These are phyloP conservation scores for Malus asiatica DNA, from an alignment of 306 rosid genomes.

Conservation along the genomic window DNA sequence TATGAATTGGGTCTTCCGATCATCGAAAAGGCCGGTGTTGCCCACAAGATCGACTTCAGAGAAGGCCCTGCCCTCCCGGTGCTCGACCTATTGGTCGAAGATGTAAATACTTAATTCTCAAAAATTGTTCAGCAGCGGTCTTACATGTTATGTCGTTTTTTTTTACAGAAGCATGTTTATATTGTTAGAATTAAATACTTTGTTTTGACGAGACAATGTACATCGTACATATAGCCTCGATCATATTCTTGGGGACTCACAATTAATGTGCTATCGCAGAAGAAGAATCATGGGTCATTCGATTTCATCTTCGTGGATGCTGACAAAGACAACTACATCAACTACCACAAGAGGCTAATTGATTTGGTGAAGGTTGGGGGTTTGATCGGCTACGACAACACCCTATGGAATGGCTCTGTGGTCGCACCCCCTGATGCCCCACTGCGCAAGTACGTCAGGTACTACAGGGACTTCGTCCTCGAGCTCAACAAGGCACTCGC, in stretches of 20 bases:
- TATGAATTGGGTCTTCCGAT: constrained; percentile 74
- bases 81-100: constrained; percentile 61
- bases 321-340: constrained; percentile 84
- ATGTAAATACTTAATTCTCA: constrained; percentile 30
- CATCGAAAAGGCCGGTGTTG: constrained; percentile 73
- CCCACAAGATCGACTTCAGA: constrained; percentile 83
- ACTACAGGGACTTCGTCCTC: constrained; percentile 74
- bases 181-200: too few species aligned
- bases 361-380: constrained; percentile 83
- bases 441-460: constrained; percentile 72
- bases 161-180: too few species aligned
- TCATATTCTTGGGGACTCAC: neutral
- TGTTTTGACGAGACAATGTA: too few species aligned
- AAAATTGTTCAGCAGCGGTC: too few species aligned
- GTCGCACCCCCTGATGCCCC: constrained; percentile 91
- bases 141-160: neutral
- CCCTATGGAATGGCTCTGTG: constrained; percentile 89
- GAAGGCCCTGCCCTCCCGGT: constrained; percentile 95
- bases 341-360: constrained; percentile 80
- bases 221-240: neutral
- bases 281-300: constrained; percentile 58
- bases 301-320: constrained; percentile 90
- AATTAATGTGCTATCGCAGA: constrained; percentile 23
- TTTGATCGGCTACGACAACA: constrained; percentile 83
- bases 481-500: constrained; percentile 85